A percentile compares a stretch with the other conserved stretches of the same genome.
These are phyloP conservation scores for Cynara cardunculus DNA, from an alignment of 129 eudicot genomes.

Conservation along the genomic window DNA sequence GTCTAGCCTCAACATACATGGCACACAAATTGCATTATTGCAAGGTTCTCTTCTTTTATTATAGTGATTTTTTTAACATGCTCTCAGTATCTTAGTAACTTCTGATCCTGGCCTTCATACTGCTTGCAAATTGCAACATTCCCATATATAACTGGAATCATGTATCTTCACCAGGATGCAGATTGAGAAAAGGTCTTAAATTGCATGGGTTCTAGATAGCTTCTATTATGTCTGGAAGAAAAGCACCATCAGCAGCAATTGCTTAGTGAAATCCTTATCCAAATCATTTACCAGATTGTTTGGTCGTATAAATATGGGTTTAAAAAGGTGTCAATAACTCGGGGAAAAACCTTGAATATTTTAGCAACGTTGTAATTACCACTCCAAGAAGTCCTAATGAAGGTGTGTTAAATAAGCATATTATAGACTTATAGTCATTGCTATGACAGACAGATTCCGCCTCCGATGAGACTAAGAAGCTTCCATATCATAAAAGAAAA, in stretches of 20 bases:
- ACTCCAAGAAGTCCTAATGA: not conserved
- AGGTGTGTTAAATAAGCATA: not conserved
- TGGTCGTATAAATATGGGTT: not conserved
- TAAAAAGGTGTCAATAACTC: not conserved
- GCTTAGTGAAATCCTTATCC: not conserved
- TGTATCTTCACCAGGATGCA: not conserved
- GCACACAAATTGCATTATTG: not conserved
- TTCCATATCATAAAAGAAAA: not conserved
- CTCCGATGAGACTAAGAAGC: not conserved
- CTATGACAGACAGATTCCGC: not conserved
- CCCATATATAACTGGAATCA: not conserved
- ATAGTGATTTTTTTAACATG: not conserved
- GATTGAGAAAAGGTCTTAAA: not conserved
- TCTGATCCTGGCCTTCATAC: not conserved
- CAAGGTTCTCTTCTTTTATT: not conserved
- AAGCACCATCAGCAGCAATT: not conserved
- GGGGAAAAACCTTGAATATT: not conserved
- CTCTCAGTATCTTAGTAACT: not conserved
- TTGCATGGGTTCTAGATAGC: not conserved
- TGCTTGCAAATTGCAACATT: not conserved
- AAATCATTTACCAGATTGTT: not conserved
- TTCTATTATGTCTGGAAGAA: not conserved
- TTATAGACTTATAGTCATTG: too few relatives aligned
- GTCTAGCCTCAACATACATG: too few relatives aligned
- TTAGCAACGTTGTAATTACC: not conserved